Evolutionary conservation across 257 asterid genomes (phyloP).

Genomic region (Vinca minor): DNA sequence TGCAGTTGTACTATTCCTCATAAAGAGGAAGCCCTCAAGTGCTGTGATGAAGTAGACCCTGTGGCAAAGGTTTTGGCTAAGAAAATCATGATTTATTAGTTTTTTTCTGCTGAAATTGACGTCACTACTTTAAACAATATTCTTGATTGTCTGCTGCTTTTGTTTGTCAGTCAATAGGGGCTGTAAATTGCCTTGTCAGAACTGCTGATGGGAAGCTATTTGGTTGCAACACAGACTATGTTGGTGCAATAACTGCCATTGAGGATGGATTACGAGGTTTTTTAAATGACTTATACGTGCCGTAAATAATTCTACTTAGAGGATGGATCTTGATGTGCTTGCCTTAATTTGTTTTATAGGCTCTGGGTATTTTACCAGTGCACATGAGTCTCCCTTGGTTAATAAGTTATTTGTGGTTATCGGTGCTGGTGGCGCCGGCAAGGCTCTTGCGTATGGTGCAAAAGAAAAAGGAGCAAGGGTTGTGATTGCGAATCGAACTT

Average conservation of each 20-base stretch:
- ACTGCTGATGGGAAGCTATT: slow-evolving; percentile 69
- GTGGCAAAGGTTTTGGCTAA: slow-evolving; percentile 62
- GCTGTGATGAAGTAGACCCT: slow-evolving; percentile 84
- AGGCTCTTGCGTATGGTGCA: slow-evolving; percentile 94
- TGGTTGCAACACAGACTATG: slow-evolving; percentile 89
- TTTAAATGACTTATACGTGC: slow-evolving; percentile 13
- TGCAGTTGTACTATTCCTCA: slow-evolving; percentile 95
- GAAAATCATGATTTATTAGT: not conserved
- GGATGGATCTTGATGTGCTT: slow-evolving; percentile 8
- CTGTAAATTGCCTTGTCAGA: slow-evolving; percentile 69
- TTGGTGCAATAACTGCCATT: slow-evolving; percentile 90
- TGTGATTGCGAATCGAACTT: slow-evolving; percentile 87
- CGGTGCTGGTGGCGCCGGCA: slow-evolving; percentile 99
- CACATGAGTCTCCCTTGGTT: slow-evolving; percentile 52
- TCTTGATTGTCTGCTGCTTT: slow-evolving; percentile 11
- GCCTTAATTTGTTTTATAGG: slow-evolving; percentile 28
- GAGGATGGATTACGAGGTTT: slow-evolving; percentile 80
- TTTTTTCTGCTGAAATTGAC: not conserved
- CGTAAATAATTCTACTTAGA: slow-evolving; percentile 10
- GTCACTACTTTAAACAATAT: not conserved
- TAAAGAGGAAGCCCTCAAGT: slow-evolving; percentile 62
- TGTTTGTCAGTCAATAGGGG: slow-evolving; percentile 71
- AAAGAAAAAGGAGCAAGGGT: slow-evolving; percentile 91
- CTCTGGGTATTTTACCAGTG: slow-evolving; percentile 20
- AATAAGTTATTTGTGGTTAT: slow-evolving; percentile 77